phyloP scores from a whole-genome alignment of 2,329 filamentous ascomycete species.

The Sphaerulina musiva region DNA sequence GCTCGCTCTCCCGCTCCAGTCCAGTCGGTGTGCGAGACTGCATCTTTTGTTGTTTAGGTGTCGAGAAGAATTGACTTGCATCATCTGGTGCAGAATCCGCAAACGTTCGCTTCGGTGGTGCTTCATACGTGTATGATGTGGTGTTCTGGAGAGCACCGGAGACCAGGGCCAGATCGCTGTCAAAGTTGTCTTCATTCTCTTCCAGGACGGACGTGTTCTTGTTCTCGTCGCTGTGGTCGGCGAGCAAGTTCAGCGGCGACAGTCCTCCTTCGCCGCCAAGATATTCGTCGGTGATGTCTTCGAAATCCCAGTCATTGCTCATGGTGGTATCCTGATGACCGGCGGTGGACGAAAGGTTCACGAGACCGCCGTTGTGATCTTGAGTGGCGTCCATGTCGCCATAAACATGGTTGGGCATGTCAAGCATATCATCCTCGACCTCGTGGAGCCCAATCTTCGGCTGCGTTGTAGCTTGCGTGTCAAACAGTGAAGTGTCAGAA shows the following conservation, averaged over 20 bases:
- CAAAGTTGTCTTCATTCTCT: slow-evolving; percentile 10
- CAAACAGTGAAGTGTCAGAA: not conserved
- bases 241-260: not conserved
- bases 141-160: not conserved
- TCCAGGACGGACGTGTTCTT: slow-evolving; percentile 10
- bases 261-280: not conserved
- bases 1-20: not conserved
- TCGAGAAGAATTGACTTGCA: not conserved
- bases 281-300: not conserved
- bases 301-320: not conserved
- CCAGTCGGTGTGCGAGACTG: not conserved
- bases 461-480: not conserved
- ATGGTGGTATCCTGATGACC: not conserved
- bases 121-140: not conserved
- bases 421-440: slow-evolving; percentile 22
- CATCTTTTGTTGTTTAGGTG: slow-evolving; percentile 7
- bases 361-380: not conserved
- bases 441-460: not conserved
- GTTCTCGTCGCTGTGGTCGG: not conserved
- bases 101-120: slow-evolving; percentile 1
- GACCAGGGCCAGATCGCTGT: not conserved
- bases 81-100: slow-evolving; percentile 1
- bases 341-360: not conserved
- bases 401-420: slow-evolving; percentile 5
- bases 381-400: not conserved